phyloP scores from a whole-genome alignment of 495 filamentous ascomycete genomes.

The Clohesyomyces aquaticus region DNA sequence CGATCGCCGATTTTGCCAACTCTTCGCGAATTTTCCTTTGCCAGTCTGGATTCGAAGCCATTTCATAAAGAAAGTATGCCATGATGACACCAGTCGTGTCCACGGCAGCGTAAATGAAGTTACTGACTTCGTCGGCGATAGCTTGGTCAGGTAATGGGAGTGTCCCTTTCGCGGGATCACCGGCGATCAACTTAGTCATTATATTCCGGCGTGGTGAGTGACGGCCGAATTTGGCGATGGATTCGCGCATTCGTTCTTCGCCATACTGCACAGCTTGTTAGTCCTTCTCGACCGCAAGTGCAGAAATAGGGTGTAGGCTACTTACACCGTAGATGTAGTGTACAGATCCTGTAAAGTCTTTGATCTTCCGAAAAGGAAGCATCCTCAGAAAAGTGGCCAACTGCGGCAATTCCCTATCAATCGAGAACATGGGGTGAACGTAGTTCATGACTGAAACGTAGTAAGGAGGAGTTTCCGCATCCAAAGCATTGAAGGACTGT shows the following conservation, averaged over 20 bases:
- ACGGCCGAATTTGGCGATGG: constrained; percentile 6
- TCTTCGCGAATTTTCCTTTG: constrained; percentile 34
- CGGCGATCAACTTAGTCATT: constrained; percentile 37
- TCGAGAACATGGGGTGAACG: constrained; percentile 1
- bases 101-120: constrained; percentile 37
- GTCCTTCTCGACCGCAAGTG: too few species aligned
- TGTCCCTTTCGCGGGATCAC: constrained; percentile 24
- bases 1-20: constrained; percentile 28
- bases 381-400: not conserved
- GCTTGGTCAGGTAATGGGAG: constrained; percentile 34
- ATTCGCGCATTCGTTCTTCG: constrained; percentile 3
- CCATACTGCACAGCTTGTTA: constrained; percentile 12
- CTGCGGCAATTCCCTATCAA: constrained; percentile 4
- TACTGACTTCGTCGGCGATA: constrained; percentile 39
- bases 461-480: not conserved
- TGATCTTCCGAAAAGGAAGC: not conserved
- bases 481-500: constrained; percentile 2
- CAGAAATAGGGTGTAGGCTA: not conserved
- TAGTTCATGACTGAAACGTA: constrained; percentile 4
- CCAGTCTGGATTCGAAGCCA: constrained; percentile 35
- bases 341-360: constrained; percentile 1
- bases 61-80: constrained; percentile 38
- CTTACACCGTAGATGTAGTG: constrained; percentile 16
- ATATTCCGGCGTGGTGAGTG: constrained; percentile 13
- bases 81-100: constrained; percentile 41